Evolutionary conservation across 345 rosid species (phyloP), one percentile per base, ranked within the genome.

Genomic region (Limnanthes douglasii): DNA sequence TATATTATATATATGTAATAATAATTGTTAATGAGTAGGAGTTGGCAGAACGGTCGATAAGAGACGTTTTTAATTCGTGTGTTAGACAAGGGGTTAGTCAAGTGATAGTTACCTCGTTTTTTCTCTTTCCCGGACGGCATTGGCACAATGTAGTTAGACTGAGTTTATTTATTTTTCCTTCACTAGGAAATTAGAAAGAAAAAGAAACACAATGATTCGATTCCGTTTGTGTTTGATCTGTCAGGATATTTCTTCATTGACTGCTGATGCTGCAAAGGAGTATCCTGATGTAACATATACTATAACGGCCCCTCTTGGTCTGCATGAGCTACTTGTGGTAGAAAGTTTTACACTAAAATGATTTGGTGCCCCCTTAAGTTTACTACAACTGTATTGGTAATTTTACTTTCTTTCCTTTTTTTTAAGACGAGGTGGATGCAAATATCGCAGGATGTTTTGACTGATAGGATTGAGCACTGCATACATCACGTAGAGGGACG

Each of bases 81-180:
- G 75, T 90, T 53, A 56, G 21, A 56, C 64, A 58, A 65, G 98
- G 98, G 9, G 94, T 85, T 0, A 53, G 38, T 48, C 84, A 84
- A 11, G 85, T 90, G 39, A 75, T 90, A 41, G 75, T 90, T 21
- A 74, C 82, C 59, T 94, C 98, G 1, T 90, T 84, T 60, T 90
- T 88, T 49, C 75, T 88, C 37, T 79, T 77, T 48, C 95, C 94
- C 0, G 97, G 97, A 45, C 66, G 92, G 48, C 95, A 88, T 31
- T 88, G 97, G 97, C 64, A 74, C 58, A 68, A 64, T 90, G 95
- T 88, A 62, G n/a, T n/a, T n/a, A n/a, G n/a, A n/a, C n/a, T n/a
- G n/a, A n/a, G n/a, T n/a, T 46, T 37, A 31, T 42, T 8, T 45
- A 2, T 18, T 31, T n/a, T 45, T 28, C 39, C 44, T 51, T 23